Evolutionary conservation across 331 rosid species (phyloP), one percentile per base, ranked within the genome.

Genomic region (Malus hybrid): DNA sequence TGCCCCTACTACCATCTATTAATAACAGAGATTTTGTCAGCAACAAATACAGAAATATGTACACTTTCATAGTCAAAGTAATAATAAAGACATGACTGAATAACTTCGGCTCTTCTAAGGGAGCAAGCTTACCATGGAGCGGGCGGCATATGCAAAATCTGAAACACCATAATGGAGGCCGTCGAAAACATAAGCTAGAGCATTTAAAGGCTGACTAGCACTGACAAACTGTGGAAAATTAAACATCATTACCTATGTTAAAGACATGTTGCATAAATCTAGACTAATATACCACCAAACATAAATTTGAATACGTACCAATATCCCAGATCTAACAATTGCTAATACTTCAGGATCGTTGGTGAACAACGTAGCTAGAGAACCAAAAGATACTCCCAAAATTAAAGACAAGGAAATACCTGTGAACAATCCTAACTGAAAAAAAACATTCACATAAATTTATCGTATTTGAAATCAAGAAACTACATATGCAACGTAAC

Each of bases 131-230:
- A 94, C 99, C 99, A 94, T 90, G 61, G 99, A 89, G 76, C 30
- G 68, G 70, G 97, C 99, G 52, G 96, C 95, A 85, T 94, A 94
- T 72, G 79, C 88, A 68, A 90, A 94, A 90, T 94, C 97, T 66
- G 96, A 94, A 86, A 86, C 87, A 60, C 99, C 99, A 68, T 75
- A 94, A 76, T 90, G 99, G 78, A 94, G 97, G 66, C 99, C 97
- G 66, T 94, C 97, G 62, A 90, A 92, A 78, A 90, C 80, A 83
- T 88, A 94, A 63, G 99, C 97, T 60, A 94, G 83, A 69, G 99
- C 87, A 74, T 85, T 94, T 76, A 94, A 81, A 72, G 99, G 99
- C 82, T 94, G 99, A 81, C 95, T 90, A 73, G 92, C 97, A 82
- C 97, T 87, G 22, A 94, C 93, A 81, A 90, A 90, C 97, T 91